phyloP scores from a whole-genome alignment of 257 asterid species.

The Perilla frutescens region DNA sequence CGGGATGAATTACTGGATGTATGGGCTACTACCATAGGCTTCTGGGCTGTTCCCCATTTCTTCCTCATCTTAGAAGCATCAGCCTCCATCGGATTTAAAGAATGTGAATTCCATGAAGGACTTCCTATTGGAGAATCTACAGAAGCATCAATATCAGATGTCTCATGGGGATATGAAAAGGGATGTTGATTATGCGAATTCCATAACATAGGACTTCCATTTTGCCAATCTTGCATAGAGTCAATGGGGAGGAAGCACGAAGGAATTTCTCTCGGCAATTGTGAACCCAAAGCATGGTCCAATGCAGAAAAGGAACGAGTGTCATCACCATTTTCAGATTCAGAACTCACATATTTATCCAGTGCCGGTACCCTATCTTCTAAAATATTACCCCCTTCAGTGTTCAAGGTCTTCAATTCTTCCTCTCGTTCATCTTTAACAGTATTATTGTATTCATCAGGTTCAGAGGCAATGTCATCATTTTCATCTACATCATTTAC shows the following conservation, averaged over 20 bases:
- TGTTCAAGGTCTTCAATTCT: slow-evolving; percentile 45
- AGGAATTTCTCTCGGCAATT: slow-evolving; percentile 52
- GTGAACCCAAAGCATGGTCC: slow-evolving; percentile 65
- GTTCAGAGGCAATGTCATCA: slow-evolving; percentile 53
- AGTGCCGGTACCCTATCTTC: slow-evolving; percentile 32
- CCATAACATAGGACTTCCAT: slow-evolving; percentile 61
- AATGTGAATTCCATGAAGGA: slow-evolving; percentile 79
- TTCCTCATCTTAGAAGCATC: slow-evolving; percentile 79
- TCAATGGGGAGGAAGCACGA: slow-evolving; percentile 37
- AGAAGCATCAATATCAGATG: slow-evolving; percentile 76
- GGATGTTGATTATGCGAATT: slow-evolving; percentile 60
- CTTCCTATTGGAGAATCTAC: slow-evolving; percentile 81
- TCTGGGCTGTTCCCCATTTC: slow-evolving; percentile 84
- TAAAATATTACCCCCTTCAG: slow-evolving; percentile 26
- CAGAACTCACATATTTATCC: slow-evolving; percentile 52
- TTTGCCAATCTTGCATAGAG: slow-evolving; percentile 67
- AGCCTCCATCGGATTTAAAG: slow-evolving; percentile 60
- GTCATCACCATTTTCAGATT: slow-evolving; percentile 69
- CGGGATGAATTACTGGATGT: slow-evolving; percentile 59
- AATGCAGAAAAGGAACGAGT: slow-evolving; percentile 54
- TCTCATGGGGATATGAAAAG: slow-evolving; percentile 71
- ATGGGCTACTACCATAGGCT: slow-evolving; percentile 57
- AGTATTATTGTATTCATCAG: slow-evolving; percentile 47
- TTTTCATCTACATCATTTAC: slow-evolving; percentile 48
- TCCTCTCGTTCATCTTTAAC: slow-evolving; percentile 58